Conservation (phyloP, 2,329 filamentous ascomycete genomes). For the Beauveria asiatica region DNA sequence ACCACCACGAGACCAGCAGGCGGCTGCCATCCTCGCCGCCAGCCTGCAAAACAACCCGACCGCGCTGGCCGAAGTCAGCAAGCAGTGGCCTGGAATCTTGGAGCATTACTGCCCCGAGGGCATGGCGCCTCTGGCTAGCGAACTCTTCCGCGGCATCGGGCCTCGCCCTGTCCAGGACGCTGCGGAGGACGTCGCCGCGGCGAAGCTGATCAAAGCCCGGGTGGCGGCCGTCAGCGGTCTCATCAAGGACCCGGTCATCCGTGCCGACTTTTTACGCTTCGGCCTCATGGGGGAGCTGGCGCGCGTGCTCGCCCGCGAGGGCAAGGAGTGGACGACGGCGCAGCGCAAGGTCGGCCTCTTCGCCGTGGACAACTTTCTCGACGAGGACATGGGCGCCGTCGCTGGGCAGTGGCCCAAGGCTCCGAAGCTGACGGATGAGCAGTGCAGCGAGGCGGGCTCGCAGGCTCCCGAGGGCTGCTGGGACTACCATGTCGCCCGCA, state of each 20-base stretch:
- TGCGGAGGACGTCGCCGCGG: slow-evolving; percentile 16
- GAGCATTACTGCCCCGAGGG: slow-evolving; percentile 27
- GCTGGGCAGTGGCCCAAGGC: slow-evolving; percentile 46
- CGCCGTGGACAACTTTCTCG: slow-evolving; percentile 58
- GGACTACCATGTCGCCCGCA: slow-evolving; percentile 42
- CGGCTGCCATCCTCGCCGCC: slow-evolving; percentile 48
- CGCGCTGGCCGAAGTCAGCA: slow-evolving; percentile 44
- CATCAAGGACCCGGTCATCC: slow-evolving; percentile 44
- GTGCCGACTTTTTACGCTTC: slow-evolving; percentile 45
- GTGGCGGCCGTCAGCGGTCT: slow-evolving; percentile 48
- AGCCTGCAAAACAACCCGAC: slow-evolving; percentile 58
- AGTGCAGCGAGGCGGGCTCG: slow-evolving; percentile 26
- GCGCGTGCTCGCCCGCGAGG: slow-evolving; percentile 39
- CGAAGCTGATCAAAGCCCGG: slow-evolving; percentile 28
- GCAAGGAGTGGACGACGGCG: slow-evolving; percentile 40
- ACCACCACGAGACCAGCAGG: slow-evolving; percentile 39
- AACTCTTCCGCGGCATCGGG: slow-evolving; percentile 34
- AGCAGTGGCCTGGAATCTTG: slow-evolving; percentile 37
- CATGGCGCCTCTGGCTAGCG: slow-evolving; percentile 24
- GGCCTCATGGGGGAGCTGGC: slow-evolving; percentile 47
- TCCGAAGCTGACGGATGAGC: slow-evolving; percentile 24
- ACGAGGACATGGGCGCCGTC: slow-evolving; percentile 53
- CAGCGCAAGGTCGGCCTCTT: slow-evolving; percentile 49
- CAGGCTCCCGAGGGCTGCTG: slow-evolving; percentile 44
- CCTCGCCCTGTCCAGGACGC: slow-evolving; percentile 17